Base-by-base conservation (phyloP, 2,329 filamentous ascomycete genomes). In the Alternaria panax region DNA sequence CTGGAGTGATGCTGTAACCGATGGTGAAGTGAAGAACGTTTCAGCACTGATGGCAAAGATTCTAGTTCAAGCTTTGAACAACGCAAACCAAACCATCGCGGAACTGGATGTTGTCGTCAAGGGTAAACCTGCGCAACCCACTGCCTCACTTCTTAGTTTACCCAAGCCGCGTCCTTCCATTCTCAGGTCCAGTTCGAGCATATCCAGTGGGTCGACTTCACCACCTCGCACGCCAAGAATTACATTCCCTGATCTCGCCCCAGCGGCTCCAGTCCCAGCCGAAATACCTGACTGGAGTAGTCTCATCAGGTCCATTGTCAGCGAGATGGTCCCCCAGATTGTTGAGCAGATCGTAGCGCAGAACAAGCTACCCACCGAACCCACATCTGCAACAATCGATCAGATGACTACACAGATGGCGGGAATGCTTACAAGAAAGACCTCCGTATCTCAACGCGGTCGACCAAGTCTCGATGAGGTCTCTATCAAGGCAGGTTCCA, bases 261-360 rank as follows among this genome's bases (percentile, higher is more conserved):
- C 56, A 24, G 18, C 55, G 14, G 24, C 47, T 18, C 34, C 61
- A 12, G 16, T 51, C 24, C 20, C 57, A 25, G 8, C 56, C 8
- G 66, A 58, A 14, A 59, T 57, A 12, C 67, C 69, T 4, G 73
- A 76, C 54, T 74, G 68, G 72, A 65, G 59, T 27, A 66, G 50
- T 40, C 67, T 76, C 32, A 73, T 76, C 25, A 65, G 71, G 4
- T 71, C 69, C 2, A 76, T 76, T 43, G 72, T 76, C 5, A 70
- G 66, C 46, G 73, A 76, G 38, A 70, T 75, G 65, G 72, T 76
- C 5, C 72, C 72, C 22, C 69, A 76, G 32, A 74, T 76, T 34
- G 70, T 76, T 2, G 70, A 71, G 22, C 72, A 74, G 42, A 65
- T 76, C 2, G 57, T 75, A 8, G 52, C 67, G 12, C 74, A 74